Base-by-base conservation (phyloP, 805 yeast species). In the Kluyveromyces nonfermentans region DNA sequence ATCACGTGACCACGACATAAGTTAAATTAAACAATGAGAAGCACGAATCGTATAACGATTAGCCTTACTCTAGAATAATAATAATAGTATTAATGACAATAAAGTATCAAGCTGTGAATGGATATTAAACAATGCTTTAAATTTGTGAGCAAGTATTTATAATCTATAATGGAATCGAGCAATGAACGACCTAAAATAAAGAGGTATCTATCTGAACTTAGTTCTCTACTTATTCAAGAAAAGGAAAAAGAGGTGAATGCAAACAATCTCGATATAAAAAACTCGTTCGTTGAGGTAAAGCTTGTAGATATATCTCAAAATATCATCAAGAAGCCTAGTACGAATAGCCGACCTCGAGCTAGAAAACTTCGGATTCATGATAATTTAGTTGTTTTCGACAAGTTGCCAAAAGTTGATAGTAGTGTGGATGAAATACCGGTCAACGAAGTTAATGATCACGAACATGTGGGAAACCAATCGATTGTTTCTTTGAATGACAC, bases 121-220 rank as follows among this genome's bases (percentile, higher is more conserved):
- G 14, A 4, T 4, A 25, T 10, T 10, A 6, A 25, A 25, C 30
- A 14, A 25, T 25, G 30, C 7, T 3, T 25, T 25, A 25, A 6
- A 4, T 25, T 25, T 14, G 9, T 14, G 12, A 14, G 7, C 9
- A 10, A 10, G 30, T 25, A 9, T 25, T 25, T 14, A 25, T 25
- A 6, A 25, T 25, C 9, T 25, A 25, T 2, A 4, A 25, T 25
- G 30, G 30, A 25, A 10, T 10, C 4, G 30, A 25, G 12, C 14
- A 25, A 14, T 25, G 7, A 25, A 25, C 30, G 14, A 10, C 30
- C 30, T 8, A 20, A 22, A 15, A 16, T 38, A 19, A 38, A 38
- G 14, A 12, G 41, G 22, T 25, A 28, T 28, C 41, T 38, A 7
- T 38, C 41, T 9, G 41, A 38, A 18, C 21, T 38, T 9, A 38